Base-by-base conservation (phyloP, 176 grass and related monocot genomes). In the Musa acuminata region DNA sequence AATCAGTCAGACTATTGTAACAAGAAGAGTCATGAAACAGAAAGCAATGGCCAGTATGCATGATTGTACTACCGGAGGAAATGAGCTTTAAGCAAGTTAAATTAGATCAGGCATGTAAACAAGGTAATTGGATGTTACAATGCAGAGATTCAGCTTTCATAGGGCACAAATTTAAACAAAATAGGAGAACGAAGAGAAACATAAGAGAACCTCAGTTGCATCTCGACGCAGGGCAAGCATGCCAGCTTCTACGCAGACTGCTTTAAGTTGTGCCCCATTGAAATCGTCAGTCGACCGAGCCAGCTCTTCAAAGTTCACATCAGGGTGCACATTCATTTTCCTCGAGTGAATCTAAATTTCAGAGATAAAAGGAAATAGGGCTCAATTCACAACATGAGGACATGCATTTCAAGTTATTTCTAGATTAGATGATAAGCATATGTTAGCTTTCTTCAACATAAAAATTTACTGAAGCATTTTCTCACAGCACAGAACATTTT, bases 301-400 rank as follows among this genome's bases (percentile, higher is more conserved):
- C 80, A 97, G 50, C 87, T 97, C 94, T 79, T 97, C 90, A 26
- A 97, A 97, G 81, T 97, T 97, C 1, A 97, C 90, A 74, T 97
- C 94, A 55, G 87, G 90, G 55, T 93, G 68, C 10, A 97, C 89
- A 73, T 90, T 96, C 93, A 96, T 96, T 80, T 90, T 96, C 73
- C 89, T 92, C 3, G 89, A 88, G 76, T 96, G 93, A 22, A 96
- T 96, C 93, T 96, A 57, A 50, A 83, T 67, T 67, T 59, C 26
- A 58, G 13, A 20, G 21, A 55, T 80, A 17, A 73, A 17, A 78
- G 70, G 0, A 79, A 55, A 6, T 43, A 43, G 35, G 4, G 35
- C 17, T 65, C 51, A n/a, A 60, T 84, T 84, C 10, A 13, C 63
- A 65, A 25, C 24, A 65, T 26, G 10, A 63, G 22, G 63, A 65